phyloP scores from a whole-genome alignment of 139 green algal species.

The Nannochloris sp. region DNA sequence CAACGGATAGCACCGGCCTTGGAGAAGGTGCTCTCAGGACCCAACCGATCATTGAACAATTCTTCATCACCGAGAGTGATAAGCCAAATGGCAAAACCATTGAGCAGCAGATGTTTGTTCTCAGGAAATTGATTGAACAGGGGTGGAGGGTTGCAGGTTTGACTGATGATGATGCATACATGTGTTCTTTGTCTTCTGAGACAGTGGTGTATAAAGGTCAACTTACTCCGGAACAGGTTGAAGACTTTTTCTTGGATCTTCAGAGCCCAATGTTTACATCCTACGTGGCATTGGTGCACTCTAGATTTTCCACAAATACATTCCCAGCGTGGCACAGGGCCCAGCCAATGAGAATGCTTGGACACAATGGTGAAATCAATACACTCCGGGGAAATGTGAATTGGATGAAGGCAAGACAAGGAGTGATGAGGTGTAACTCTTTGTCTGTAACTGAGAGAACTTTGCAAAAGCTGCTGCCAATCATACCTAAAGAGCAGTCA shows the following conservation, averaged over 20 bases:
- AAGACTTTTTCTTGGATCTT: slow-evolving; percentile 79
- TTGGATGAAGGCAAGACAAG: slow-evolving; percentile 90
- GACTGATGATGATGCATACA: slow-evolving; percentile 75
- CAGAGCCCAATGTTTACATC: slow-evolving; percentile 60
- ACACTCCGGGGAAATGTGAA: slow-evolving; percentile 73
- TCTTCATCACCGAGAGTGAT: slow-evolving; percentile 56
- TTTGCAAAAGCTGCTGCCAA: slow-evolving; percentile 68
- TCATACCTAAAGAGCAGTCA: slow-evolving; percentile 70
- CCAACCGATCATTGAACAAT: slow-evolving; percentile 84
- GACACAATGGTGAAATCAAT: slow-evolving; percentile 93
- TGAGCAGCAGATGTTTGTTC: slow-evolving; percentile 68
- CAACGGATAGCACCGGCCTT: slow-evolving; percentile 71
- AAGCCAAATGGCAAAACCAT: slow-evolving; percentile 26
- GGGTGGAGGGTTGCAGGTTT: slow-evolving; percentile 24
- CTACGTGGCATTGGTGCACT: slow-evolving; percentile 91
- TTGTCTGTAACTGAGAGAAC: slow-evolving; percentile 60
- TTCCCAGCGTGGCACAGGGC: slow-evolving; percentile 87
- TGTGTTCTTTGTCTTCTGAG: slow-evolving; percentile 77
- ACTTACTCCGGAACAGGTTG: slow-evolving; percentile 80
- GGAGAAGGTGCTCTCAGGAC: slow-evolving; percentile 56
- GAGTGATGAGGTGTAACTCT: slow-evolving; percentile 61
- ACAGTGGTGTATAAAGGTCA: slow-evolving; percentile 97
- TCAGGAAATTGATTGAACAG: slow-evolving; percentile 73
- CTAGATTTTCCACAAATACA: slow-evolving; percentile 94
- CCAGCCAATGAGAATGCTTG: slow-evolving; percentile 89